Evolutionary conservation across 2,329 filamentous ascomycete species (phyloP).

Genomic region (Ophiostoma australiae): DNA sequence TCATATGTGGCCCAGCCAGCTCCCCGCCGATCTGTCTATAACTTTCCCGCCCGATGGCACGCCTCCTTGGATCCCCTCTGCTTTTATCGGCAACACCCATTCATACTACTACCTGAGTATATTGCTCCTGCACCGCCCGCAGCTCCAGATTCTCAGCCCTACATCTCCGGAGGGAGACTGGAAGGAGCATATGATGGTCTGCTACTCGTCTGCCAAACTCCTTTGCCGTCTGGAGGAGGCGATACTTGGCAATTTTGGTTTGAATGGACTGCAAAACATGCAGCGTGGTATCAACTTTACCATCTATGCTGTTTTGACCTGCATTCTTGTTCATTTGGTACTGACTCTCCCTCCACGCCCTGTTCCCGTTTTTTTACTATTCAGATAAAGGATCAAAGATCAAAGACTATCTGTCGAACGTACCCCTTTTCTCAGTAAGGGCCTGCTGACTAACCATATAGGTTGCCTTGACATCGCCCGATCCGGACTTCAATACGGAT

Average conservation of each 20-base stretch:
- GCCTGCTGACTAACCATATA: constrained; percentile 35
- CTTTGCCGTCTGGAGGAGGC: constrained; percentile 85
- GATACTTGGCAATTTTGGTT: constrained; percentile 68
- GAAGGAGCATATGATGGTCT: constrained; percentile 83
- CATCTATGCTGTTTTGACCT: constrained; percentile 86
- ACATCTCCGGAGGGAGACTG: constrained; percentile 66
- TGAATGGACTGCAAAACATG: constrained; percentile 84
- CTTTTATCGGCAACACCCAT: constrained; percentile 85
- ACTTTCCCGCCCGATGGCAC: constrained; percentile 73
- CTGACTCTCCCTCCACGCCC: constrained; percentile 38
- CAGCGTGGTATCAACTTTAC: constrained; percentile 90
- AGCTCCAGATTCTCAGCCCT: constrained; percentile 72
- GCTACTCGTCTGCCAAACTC: constrained; percentile 76
- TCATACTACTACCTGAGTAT: constrained; percentile 81
- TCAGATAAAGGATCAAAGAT: neutral
- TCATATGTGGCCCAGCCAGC: constrained; percentile 66
- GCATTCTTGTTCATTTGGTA: constrained; percentile 89
- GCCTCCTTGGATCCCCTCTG: constrained; percentile 76
- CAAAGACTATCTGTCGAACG: neutral
- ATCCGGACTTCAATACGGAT: constrained; percentile 79
- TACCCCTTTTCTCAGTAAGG: neutral
- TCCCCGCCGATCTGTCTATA: constrained; percentile 74
- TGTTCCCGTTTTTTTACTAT: neutral
- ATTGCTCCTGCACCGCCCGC: constrained; percentile 82
- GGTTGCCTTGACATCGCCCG: constrained; percentile 90